Conservation (phyloP, 2,329 filamentous ascomycete genomes). For the Fusarium setosum region DNA sequence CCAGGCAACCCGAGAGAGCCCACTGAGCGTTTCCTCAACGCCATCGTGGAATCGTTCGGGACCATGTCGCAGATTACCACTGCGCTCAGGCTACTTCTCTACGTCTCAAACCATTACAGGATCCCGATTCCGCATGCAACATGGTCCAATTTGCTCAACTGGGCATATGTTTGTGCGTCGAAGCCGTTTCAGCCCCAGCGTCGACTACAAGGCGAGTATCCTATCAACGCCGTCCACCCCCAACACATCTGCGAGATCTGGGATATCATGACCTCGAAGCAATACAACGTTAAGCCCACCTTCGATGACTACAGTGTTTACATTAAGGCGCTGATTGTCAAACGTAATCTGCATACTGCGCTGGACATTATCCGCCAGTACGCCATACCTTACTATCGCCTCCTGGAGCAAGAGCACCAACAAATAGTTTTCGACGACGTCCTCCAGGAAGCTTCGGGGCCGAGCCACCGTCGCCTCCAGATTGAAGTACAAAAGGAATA, state of each 20-base stretch:
- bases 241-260: constrained; percentile 65
- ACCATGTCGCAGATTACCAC: constrained; percentile 70
- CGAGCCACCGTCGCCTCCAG: constrained; percentile 41
- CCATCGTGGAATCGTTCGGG: constrained; percentile 77
- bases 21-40: constrained; percentile 67
- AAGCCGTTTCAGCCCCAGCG: constrained; percentile 53
- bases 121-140: constrained; percentile 66
- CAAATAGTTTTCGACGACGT: constrained; percentile 48
- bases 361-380: constrained; percentile 53
- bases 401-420: constrained; percentile 39
- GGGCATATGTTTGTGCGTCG: constrained; percentile 69
- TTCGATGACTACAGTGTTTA: constrained; percentile 65
- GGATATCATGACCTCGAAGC: constrained; percentile 67
- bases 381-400: constrained; percentile 53
- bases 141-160: constrained; percentile 76
- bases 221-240: constrained; percentile 49
- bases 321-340: constrained; percentile 52
- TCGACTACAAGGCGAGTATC: constrained; percentile 44
- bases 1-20: constrained; percentile 68
- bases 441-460: constrained; percentile 35
- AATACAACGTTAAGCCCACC: constrained; percentile 66
- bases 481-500: constrained; percentile 48
- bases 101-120: constrained; percentile 68
- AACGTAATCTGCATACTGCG: constrained; percentile 44
- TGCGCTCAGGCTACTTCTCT: constrained; percentile 70